Percentiles rank a stretch among this genome's conserved stretches.
phyloP scores from a whole-genome alignment of 176 grass and related monocot genomes.

The Chloris gayana region DNA sequence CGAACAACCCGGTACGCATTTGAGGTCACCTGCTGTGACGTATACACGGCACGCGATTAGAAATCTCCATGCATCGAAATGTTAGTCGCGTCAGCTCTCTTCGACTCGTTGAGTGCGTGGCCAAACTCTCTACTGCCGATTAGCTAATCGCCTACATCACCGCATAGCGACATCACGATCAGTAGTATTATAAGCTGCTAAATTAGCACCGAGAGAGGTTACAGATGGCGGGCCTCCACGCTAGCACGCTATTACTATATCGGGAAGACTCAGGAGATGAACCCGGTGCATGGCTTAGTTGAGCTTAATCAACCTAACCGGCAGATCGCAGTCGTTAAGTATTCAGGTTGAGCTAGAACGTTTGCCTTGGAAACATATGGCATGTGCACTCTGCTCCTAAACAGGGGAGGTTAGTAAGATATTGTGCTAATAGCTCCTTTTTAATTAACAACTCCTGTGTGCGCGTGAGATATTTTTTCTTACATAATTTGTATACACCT shows the following conservation, averaged over 20 bases:
- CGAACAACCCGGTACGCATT: too few species aligned
- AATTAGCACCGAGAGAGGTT: background rate
- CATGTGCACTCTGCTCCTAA: background rate
- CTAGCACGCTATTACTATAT: background rate
- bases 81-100: background rate
- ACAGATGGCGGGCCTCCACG: conserved; percentile 12
- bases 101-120: background rate
- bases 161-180: background rate
- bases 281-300: background rate
- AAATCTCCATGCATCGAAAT: background rate
- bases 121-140: background rate
- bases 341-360: background rate
- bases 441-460: too few species aligned
- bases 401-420: too few species aligned
- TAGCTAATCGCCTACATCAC: conserved; percentile 34
- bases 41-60: background rate
- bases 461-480: too few species aligned
- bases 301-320: background rate
- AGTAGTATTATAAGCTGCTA: too few species aligned
- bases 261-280: background rate
- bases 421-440: too few species aligned
- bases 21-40: background rate
- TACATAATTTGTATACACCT: too few species aligned
- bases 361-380: background rate
- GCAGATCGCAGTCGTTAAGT: background rate